Evolutionary conservation across 2,329 filamentous ascomycete genomes (phyloP), one percentile per base, ranked within the genome.

Genomic region (Ophiostoma sp.): DNA sequence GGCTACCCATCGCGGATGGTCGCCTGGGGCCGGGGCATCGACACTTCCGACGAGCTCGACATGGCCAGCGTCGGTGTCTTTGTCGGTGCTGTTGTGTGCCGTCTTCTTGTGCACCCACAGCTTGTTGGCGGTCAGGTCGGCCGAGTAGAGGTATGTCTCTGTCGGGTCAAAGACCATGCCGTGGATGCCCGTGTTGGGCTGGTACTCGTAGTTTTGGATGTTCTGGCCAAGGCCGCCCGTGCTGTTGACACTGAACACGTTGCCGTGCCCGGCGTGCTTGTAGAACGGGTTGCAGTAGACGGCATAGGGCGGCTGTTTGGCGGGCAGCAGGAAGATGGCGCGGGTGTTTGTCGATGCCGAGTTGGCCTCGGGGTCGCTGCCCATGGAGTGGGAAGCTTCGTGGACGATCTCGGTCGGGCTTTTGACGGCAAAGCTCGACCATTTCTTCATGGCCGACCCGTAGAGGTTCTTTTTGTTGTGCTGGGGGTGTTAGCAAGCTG

Each of bases 281-380:
- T 96, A 96, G 80, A 96, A 96, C 10, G 93, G 93, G 79, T 95
- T 95, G 79, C 91, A 91, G 80, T 96, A 96, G 73, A 96, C 91
- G 75, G 86, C 87, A 79, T 93, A 92, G 0, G 93, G 93, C 1
- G 92, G 85, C 76, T 92, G 86, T 75, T 89, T 85, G 31, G 92
- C 91, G 39, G 93, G 90, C 68, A 96, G 87, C 71, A 94, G 86
- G 82, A 96, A 96, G 79, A 96, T 96, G 76, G 93, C 93, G 73
- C 93, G 88, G 5, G 93, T 96, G 80, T 93, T 94, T 72, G 91
- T 92, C 68, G 89, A 86, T 72, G 86, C 78, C 73, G 87, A 87
- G 74, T 87, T 84, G 68, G 93, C 92, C 75, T 84, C 83, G 72
- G 89, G 86, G 77, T 96, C 86, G 74, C 91, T 90, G 64, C 87